phyloP scores from a whole-genome alignment of 345 rosid species.

The Hirschfeldia incana region DNA sequence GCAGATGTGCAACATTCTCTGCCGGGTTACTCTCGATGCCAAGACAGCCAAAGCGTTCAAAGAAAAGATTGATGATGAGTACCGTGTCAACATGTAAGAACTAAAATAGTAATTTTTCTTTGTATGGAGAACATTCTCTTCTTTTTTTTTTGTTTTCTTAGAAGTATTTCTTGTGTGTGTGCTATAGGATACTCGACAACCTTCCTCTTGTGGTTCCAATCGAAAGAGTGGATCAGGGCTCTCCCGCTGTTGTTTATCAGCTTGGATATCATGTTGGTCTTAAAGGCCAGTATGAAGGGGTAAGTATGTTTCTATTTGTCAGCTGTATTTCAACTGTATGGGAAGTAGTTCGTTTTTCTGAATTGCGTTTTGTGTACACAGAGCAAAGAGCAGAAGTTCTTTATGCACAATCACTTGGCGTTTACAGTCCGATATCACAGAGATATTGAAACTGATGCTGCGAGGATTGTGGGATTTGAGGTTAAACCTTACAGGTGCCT shows the following conservation, averaged over 20 bases:
- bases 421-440: conserved; percentile 86
- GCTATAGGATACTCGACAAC: conserved; percentile 94
- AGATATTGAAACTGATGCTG: conserved; percentile 68
- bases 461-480: conserved; percentile 97
- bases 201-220: conserved; percentile 97
- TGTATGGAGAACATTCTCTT: not conserved
- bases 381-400: conserved; percentile 88
- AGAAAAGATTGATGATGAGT: conserved; percentile 93
- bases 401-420: conserved; percentile 88
- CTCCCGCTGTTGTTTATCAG: conserved; percentile 68
- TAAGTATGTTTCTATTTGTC: conserved; percentile 38
- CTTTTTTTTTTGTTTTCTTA: conserved; percentile 9
- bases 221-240: conserved; percentile 71
- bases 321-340: not conserved
- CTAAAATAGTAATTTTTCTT: not conserved
- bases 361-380: conserved; percentile 39
- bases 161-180: not conserved
- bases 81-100: conserved; percentile 90
- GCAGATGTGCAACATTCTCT: conserved; percentile 72
- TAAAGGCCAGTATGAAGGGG: conserved; percentile 92
- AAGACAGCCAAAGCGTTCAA: conserved; percentile 74
- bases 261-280: conserved; percentile 95
- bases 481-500: conserved; percentile 86
- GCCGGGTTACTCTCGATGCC: conserved; percentile 60
- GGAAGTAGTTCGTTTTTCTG: conserved; percentile 17